These are phyloP conservation scores for Magnolia changhungtana DNA, from an alignment of 164 flowering plant species.

Conservation along the genomic window DNA sequence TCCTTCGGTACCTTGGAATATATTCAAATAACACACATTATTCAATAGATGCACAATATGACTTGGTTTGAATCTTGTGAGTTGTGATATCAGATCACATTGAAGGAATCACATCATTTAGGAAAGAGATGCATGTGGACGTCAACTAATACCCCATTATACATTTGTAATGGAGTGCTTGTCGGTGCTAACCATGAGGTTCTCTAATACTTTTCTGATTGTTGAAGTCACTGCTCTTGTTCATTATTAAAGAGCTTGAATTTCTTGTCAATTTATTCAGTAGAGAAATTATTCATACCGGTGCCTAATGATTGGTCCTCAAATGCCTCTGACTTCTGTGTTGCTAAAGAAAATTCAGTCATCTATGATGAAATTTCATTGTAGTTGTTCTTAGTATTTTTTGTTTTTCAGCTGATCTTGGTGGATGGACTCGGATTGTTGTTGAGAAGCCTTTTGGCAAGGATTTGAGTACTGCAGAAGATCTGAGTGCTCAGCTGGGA, in stretches of 20 bases:
- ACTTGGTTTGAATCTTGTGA: too few relatives aligned
- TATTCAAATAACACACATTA: too few relatives aligned
- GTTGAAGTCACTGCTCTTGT: not conserved
- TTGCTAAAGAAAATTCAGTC: not conserved
- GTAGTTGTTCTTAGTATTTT: not conserved
- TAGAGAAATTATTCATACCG: not conserved
- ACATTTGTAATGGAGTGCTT: not conserved
- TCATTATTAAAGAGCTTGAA: not conserved
- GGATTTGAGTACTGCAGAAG: slow-evolving; percentile 83
- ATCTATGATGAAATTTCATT: not conserved
- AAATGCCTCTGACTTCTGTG: not conserved
- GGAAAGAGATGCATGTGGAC: too few relatives aligned
- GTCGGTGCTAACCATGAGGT: not conserved
- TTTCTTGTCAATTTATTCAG: not conserved
- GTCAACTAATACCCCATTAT: not conserved
- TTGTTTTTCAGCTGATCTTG: slow-evolving; percentile 72
- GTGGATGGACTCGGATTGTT: slow-evolving; percentile 98
- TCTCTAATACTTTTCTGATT: not conserved
- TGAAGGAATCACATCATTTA: too few relatives aligned
- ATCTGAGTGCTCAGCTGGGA: slow-evolving; percentile 86
- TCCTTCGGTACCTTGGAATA: too few relatives aligned
- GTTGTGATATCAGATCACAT: too few relatives aligned
- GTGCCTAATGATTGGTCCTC: not conserved
- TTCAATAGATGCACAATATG: too few relatives aligned
- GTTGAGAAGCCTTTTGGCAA: slow-evolving; percentile 99